Conservation (phyloP, 257 asterid species). For the Verbascum thapsus region DNA sequence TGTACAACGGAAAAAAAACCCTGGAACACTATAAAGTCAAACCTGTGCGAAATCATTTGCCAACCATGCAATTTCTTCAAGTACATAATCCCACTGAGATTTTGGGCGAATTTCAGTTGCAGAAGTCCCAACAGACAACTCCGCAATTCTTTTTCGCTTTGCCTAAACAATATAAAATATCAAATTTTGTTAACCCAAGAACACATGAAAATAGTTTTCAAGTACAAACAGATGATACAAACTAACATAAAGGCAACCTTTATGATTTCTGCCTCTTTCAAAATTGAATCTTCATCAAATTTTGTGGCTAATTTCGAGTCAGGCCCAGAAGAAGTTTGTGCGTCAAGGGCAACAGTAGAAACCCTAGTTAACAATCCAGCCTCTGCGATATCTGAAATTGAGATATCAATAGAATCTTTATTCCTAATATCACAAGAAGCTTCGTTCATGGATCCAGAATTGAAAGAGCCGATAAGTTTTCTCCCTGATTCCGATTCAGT, state of each 20-base stretch:
- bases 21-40: conserved; percentile 23
- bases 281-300: conserved; percentile 77
- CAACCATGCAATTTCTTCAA: conserved; percentile 98
- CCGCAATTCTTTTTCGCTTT: conserved; percentile 70
- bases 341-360: conserved; percentile 36
- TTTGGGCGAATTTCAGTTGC: conserved; percentile 45
- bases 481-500: conserved; percentile 47
- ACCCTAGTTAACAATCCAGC: conserved; percentile 39
- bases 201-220: conserved; percentile 28
- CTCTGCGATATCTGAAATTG: conserved; percentile 39
- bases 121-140: conserved; percentile 54
- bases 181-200: conserved; percentile 42
- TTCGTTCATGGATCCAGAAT: conserved; percentile 35
- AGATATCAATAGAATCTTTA: conserved; percentile 39
- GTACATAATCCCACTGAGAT: conserved; percentile 90
- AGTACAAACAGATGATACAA: conserved; percentile 24
- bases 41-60: conserved; percentile 99
- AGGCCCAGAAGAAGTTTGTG: conserved; percentile 39
- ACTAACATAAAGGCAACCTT: conserved; percentile 58
- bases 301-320: conserved; percentile 38
- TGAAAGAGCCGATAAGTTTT: conserved; percentile 25
- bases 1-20: conserved; percentile 20
- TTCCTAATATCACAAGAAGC: conserved; percentile 35
- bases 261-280: conserved; percentile 81
- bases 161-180: conserved; percentile 63